Base-by-base conservation (phyloP, 495 filamentous ascomycete species). In the Penicilliopsis zonata region DNA sequence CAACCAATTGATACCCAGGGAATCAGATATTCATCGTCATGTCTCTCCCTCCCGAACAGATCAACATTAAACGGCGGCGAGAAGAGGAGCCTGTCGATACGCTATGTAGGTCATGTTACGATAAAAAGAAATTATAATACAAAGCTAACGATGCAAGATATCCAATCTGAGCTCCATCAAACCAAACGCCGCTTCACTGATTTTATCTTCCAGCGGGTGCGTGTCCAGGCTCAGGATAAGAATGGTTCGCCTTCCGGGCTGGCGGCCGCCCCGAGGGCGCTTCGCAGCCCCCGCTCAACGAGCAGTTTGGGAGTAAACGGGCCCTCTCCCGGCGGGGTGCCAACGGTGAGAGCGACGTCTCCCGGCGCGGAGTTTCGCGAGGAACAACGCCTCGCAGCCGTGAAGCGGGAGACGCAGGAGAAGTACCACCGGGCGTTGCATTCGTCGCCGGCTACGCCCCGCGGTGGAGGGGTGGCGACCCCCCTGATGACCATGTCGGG, bases 81-180 rank as follows among this genome's bases (percentile, higher is more conserved):
- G 65, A 68, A 26, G 69, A 73, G 37, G 69, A 72, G 14, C 68
- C 69, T 4, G 59, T 71, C 9, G 68, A 73, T 27, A 61, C 63
- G 18, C 49, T 73, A 35, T 73, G 68, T 73, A 65, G 40, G 65
- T 29, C 31, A 19, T 38, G 26, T 27, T 31, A 17, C 12, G 14
- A 34, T 15, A 16, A 32, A 19, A 13, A 33, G 9, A 29, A 12
- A 20, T n/a, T n/a, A n/a, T n/a, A n/a, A n/a, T n/a, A 9, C 5
- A 24, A 9, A 9, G 25, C 42, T 47, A 20, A 53, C 20, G 21
- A 8, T 19, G 5, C 18, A 40, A 68, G 63, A 63, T 39, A 65
- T 68, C 29, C 58, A 68, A 37, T 58, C 53, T 23, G 55, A 63
- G 9, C 25, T 57, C 6, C 61, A 63, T 29, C 61, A 59, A 30